Evolutionary conservation across 331 rosid genomes (phyloP).

Genomic region (Spiraea crenata): DNA sequence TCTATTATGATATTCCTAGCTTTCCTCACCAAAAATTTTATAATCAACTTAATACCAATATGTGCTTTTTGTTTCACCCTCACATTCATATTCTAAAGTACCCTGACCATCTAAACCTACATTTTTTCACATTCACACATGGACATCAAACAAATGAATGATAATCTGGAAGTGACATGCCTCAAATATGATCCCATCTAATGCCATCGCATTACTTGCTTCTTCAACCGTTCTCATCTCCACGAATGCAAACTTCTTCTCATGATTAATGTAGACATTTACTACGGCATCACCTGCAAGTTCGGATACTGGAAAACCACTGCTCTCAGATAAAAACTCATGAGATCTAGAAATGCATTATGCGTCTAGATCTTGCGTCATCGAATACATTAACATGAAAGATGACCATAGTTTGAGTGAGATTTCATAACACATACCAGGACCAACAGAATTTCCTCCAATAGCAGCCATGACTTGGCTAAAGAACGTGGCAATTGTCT

Average conservation of each 20-base stretch:
- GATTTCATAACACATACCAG: slow-evolving; percentile 41
- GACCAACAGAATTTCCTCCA: slow-evolving; percentile 77
- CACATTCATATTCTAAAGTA: background rate
- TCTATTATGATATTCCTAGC: background rate
- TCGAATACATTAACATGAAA: background rate
- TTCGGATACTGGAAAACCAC: slow-evolving; percentile 29
- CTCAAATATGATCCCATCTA: slow-evolving; percentile 84
- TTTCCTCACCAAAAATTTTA: background rate
- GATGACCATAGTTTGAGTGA: background rate
- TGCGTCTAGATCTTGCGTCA: slow-evolving; percentile 1
- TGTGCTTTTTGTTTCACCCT: background rate
- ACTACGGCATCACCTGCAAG: slow-evolving; percentile 76
- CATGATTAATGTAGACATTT: slow-evolving; percentile 82
- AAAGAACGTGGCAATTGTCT: slow-evolving; percentile 79
- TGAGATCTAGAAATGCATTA: background rate
- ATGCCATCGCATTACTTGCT: slow-evolving; percentile 90
- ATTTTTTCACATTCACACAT: background rate
- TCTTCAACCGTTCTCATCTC: slow-evolving; percentile 94
- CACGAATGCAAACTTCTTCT: slow-evolving; percentile 87
- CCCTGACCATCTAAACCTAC: background rate
- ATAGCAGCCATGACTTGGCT: slow-evolving; percentile 76
- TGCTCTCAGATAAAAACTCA: slow-evolving; percentile 1
- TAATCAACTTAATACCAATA: no score
- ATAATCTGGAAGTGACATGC: slow-evolving; percentile 27
- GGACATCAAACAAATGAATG: background rate